Evolutionary conservation across 2,329 filamentous ascomycete species (phyloP).

Genomic region (Berkeleyomyces rouxiae): DNA sequence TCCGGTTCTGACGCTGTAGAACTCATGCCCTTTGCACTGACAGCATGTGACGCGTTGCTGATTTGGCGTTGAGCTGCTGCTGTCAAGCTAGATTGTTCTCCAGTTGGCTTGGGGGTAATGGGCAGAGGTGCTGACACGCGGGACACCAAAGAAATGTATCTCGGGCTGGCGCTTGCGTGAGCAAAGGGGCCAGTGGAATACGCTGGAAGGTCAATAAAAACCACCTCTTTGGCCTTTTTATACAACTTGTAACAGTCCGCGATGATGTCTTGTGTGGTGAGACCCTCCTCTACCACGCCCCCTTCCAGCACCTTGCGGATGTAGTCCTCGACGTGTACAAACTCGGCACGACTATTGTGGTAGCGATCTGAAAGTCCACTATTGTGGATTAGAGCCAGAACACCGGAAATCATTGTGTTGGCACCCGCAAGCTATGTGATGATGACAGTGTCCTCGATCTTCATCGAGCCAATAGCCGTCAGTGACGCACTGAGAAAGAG

Average conservation of each 20-base stretch:
- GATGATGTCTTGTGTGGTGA: constrained; percentile 30
- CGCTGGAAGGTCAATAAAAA: constrained; percentile 30
- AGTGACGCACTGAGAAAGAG: constrained; percentile 32
- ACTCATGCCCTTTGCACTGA: background rate
- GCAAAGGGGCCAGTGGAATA: background rate
- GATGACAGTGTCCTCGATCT: constrained; percentile 22
- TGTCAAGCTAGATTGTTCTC: background rate
- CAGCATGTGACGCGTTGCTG: no score
- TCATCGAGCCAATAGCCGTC: constrained; percentile 32
- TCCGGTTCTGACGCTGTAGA: background rate
- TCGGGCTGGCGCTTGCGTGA: background rate
- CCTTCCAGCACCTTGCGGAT: constrained; percentile 34
- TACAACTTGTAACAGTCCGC: constrained; percentile 31
- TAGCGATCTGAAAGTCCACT: constrained; percentile 36
- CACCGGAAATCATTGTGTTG: constrained; percentile 33
- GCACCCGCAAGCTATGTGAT: constrained; percentile 34
- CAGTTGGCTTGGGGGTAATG: background rate
- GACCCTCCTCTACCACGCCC: constrained; percentile 26
- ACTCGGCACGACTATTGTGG: constrained; percentile 32
- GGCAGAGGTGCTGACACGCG: background rate
- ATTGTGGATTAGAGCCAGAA: constrained; percentile 36
- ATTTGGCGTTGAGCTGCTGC: background rate
- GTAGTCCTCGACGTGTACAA: constrained; percentile 32
- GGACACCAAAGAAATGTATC: background rate
- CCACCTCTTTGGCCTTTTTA: constrained; percentile 29